Conservation (phyloP, 192 early-diverging fungal species). For the Ambispora gerdemannii region DNA sequence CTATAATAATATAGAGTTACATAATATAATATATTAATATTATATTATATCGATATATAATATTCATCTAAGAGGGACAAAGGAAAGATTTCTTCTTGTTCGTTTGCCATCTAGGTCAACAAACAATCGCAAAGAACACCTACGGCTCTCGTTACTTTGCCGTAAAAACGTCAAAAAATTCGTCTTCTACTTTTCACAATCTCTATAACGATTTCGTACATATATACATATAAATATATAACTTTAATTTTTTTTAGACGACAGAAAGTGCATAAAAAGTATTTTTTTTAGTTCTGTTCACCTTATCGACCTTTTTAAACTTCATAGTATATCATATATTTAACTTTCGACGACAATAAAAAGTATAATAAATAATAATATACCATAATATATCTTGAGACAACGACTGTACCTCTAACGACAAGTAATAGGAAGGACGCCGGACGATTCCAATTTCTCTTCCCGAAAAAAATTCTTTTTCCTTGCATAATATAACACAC, state of each 20-base stretch:
- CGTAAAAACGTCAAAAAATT: no score
- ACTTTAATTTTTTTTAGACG: background rate
- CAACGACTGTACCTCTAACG: no score
- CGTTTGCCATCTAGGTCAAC: background rate
- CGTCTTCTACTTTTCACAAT: background rate
- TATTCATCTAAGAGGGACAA: background rate
- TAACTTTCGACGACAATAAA: no score
- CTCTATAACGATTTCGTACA: background rate
- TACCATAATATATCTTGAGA: background rate
- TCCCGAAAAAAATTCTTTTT: background rate
- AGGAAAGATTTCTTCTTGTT: background rate
- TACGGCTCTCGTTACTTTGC: no score
- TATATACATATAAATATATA: background rate
- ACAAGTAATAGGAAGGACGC: constrained; percentile 12
- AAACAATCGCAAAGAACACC: no score
- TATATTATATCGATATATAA: background rate
- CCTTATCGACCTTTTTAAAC: background rate
- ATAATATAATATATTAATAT: no score
- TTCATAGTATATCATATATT: no score
- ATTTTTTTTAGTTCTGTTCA: background rate
- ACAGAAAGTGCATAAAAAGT: no score
- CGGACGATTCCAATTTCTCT: constrained; percentile 16
- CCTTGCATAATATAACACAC: no score
- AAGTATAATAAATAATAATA: background rate
- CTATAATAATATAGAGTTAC: no score